These are phyloP conservation scores for Colletotrichum sp. DNA, from an alignment of 2,329 filamentous ascomycete genomes.

Conservation along the genomic window DNA sequence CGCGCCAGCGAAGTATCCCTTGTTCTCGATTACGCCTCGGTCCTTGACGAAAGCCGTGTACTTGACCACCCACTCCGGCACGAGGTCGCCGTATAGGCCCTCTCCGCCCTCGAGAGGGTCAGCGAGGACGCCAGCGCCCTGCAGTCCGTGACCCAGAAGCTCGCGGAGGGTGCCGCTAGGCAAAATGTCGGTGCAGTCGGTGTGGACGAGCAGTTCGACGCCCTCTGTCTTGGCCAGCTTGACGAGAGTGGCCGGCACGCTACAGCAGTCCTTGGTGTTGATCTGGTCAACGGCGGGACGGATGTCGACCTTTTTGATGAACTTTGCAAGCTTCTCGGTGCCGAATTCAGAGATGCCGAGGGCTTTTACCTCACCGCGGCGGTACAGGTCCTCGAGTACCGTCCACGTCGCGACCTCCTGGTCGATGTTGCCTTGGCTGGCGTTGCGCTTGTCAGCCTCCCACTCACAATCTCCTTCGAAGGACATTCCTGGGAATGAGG, in stretches of 20 bases:
- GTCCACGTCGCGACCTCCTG: conserved; percentile 73
- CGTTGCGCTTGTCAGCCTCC: conserved; percentile 68
- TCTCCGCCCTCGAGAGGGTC: conserved; percentile 53
- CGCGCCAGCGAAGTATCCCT: conserved; percentile 93
- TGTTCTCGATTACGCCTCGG: conserved; percentile 95
- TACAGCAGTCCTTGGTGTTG: conserved; percentile 94
- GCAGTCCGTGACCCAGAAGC: conserved; percentile 73
- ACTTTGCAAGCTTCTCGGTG: conserved; percentile 77
- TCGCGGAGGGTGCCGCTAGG: conserved; percentile 85
- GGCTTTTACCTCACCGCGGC: conserved; percentile 71
- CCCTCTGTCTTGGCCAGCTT: conserved; percentile 80
- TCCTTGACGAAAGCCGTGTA: conserved; percentile 94
- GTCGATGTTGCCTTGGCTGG: conserved; percentile 66
- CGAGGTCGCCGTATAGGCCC: conserved; percentile 77
- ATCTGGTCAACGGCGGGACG: conserved; percentile 91
- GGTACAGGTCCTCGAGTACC: conserved; percentile 74
- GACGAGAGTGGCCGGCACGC: conserved; percentile 86
- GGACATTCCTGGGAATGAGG: conserved; percentile 90
- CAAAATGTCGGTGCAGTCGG: conserved; percentile 90
- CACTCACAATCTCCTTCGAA: conserved; percentile 94
- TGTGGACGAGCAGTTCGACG: conserved; percentile 91
- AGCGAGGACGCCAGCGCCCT: conserved; percentile 78
- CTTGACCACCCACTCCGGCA: conserved; percentile 93
- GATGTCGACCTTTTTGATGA: conserved; percentile 73
- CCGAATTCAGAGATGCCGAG: conserved; percentile 93